Evolutionary conservation across 352 stramenopile species (phyloP), one percentile per base, ranked within the genome.

Genomic region (Pythium dissotocum): DNA sequence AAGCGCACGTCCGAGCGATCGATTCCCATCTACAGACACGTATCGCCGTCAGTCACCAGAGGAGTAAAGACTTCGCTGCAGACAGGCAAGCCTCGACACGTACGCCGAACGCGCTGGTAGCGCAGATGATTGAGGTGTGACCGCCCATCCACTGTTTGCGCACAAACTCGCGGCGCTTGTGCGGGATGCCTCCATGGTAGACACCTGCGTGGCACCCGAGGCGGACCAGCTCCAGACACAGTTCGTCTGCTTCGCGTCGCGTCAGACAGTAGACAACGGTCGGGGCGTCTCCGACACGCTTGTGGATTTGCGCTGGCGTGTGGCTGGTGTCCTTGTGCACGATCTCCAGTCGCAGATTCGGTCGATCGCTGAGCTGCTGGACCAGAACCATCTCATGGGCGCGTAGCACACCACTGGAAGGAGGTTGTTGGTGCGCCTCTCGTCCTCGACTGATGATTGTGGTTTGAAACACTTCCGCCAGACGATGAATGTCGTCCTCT

Each of bases 221-320:
- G 2, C 77, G 77, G 28, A 88, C 76, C 6, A 94, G 75, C 28
- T 72, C 69, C 9, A 88, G 62, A 36, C 83, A 89, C 12, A 80
- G 66, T 7, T 87, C 65, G 36, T 93, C 87, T 0, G 84, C 84
- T 60, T 94, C 84, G 9, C 80, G 84, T 1, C 77, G 75, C n/a
- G 87, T 90, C 60, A 94, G 75, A 21, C 85, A 91, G 64, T 90
- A 94, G 6, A 94, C 85, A 48, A 94, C 87, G 0, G 83, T 77
- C 4, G 83, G 66, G 1, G 73, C 67, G 3, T 66, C 62, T 7
- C 59, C 59, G 3, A 89, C 76, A 48, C 71, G 69, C 2, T 52
- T 1, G 0, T 77, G 67, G 35, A 88, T 87, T 46, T 66, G 64
- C 10, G 71, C 52, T 0, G 77, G 70, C 36, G 70, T 51, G 1